Conservation (phyloP, 768 basidiomycete species). For the Boletus huronensis region DNA sequence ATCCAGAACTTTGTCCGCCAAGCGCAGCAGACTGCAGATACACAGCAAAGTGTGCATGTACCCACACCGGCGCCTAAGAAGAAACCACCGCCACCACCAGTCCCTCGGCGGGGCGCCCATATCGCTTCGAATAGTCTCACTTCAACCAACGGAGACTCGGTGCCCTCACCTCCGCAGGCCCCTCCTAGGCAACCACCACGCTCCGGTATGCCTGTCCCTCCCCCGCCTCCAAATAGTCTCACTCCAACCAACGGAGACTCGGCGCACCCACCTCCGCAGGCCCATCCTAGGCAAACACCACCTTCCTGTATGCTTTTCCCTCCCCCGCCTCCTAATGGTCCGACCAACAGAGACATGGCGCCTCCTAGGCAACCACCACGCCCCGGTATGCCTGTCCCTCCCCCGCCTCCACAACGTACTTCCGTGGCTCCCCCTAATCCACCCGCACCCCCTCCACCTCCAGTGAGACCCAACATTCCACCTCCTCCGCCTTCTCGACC, state of each 20-base stretch:
- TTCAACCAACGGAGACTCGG: constrained; percentile 19
- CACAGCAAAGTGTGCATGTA: constrained; percentile 33
- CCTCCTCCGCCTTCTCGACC: constrained; percentile 38
- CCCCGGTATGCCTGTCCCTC: constrained; percentile 4
- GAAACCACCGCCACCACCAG: constrained; percentile 40
- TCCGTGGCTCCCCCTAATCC: constrained; percentile 27
- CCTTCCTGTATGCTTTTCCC: too few relatives aligned
- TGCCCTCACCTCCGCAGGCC: constrained; percentile 33
- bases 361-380: constrained; percentile 33
- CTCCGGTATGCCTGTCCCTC: too few relatives aligned
- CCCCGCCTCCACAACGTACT: constrained; percentile 26
- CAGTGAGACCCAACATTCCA: constrained; percentile 25
- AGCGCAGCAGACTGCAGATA: constrained; percentile 35
- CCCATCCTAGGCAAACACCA: too few relatives aligned
- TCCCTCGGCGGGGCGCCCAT: constrained; percentile 32
- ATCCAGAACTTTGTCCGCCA: constrained; percentile 79
- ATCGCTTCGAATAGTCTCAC: constrained; percentile 21
- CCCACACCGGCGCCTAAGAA: constrained; percentile 40
- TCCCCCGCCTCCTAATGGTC: too few relatives aligned
- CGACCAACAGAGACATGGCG: too few relatives aligned
- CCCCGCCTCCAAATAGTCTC: too few relatives aligned
- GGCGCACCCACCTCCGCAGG: too few relatives aligned
- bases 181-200: too few relatives aligned
- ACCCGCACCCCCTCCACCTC: constrained; percentile 29
- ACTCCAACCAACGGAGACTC: too few relatives aligned